Conservation (phyloP, 1,139 yeast genomes). For the Debaryomycetaceae sp. region DNA sequence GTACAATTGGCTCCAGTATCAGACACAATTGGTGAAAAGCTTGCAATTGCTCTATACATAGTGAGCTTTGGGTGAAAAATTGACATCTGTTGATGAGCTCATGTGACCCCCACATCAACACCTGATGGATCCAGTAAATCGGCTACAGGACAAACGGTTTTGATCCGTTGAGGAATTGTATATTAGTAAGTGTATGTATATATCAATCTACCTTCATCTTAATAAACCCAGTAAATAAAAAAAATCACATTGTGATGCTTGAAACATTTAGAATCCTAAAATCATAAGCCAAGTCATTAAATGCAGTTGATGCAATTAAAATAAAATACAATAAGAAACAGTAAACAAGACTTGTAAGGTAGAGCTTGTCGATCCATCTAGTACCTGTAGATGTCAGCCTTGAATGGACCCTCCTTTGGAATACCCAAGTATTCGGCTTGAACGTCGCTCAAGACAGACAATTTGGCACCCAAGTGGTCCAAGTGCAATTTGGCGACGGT, state of each 20-base stretch:
- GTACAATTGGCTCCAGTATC: too few relatives aligned
- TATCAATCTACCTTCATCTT: conserved; percentile 19
- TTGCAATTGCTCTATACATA: too few relatives aligned
- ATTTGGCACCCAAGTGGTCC: conserved; percentile 89
- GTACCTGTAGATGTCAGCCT: conserved; percentile 98
- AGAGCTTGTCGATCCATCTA: conserved; percentile 33
- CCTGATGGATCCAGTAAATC: too few relatives aligned
- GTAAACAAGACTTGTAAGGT: conserved; percentile 11
- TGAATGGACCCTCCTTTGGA: conserved; percentile 94
- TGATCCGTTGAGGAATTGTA: conserved; percentile 41
- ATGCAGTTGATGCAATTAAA: conserved; percentile 51
- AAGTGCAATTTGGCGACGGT: conserved; percentile 98
- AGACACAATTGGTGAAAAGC: too few relatives aligned
- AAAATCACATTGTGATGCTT: conserved; percentile 10
- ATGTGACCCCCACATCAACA: too few relatives aligned
- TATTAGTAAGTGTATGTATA: conserved; percentile 18
- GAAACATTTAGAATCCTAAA: conserved; percentile 10
- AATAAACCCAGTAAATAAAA: conserved; percentile 12
- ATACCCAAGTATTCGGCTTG: conserved; percentile 97
- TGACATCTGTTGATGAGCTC: too few relatives aligned
- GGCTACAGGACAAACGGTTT: conserved; percentile 1
- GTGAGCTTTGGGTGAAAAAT: too few relatives aligned
- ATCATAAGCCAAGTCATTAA: conserved; percentile 24
- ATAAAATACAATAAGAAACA: conserved; percentile 9
- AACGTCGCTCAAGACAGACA: conserved; percentile 69